Evolutionary conservation across 2,329 filamentous ascomycete species (phyloP), one percentile per base, ranked within the genome.

Genomic region (Colletotrichum chrysophilum): DNA sequence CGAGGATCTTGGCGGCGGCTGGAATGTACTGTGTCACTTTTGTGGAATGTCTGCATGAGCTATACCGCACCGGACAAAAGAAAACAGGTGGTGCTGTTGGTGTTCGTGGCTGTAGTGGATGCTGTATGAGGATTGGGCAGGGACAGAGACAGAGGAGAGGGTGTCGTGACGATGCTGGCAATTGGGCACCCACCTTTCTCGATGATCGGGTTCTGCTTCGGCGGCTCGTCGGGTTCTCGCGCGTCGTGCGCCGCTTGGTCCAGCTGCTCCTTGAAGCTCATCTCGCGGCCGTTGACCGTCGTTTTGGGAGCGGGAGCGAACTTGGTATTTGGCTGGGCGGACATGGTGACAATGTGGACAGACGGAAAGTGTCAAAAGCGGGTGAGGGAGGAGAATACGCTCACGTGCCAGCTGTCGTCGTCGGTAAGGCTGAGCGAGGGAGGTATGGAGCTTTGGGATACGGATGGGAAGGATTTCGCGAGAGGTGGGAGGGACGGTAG

Each of bases 1-100:
- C 86, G 5, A 90, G 79, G 61, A 88, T 71, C 64, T 86, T 87
- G 72, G 84, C 82, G 2, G 84, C 85, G 6, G 81, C 84, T 6
- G 88, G 88, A 24, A 89, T 79, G 71, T 87, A 86, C 75, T 87
- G 83, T n/a, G 83, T 82, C 60, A 88, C 84, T 88, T 73, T n/a
- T 78, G 48, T 58, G 21, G 69, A 64, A 55, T n/a, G 30, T 48
- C 26, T 56, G 30, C 30, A 73, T 73, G 70, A 75, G 73, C 70
- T 30, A 68, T 61, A 58, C 62, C 24, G 61, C 55, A 36, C 36
- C 61, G 21, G 56, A 62, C 6, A 48, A 48, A 67, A 55, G 34
- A 73, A 30, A 36, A 62, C 21, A 18, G 43, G 7, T 36, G 14
- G 62, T 26, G 16, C 28, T 55, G 34, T 34, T 64, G 60, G 60